phyloP scores from a whole-genome alignment of 345 rosid genomes.

The Corymbia maculata region DNA sequence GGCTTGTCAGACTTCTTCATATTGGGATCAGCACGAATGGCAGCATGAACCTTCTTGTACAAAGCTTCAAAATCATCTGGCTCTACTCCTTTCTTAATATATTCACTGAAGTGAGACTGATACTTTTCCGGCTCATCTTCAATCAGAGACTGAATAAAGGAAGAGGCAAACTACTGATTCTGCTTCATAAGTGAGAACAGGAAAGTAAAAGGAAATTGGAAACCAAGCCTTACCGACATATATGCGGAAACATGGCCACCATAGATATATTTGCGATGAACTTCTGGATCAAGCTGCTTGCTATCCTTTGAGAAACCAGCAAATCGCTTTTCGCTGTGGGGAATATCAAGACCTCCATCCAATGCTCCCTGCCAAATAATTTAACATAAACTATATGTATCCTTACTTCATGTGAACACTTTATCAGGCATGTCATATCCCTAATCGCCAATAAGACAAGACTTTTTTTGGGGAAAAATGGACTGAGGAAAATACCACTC shows the following conservation, averaged over 20 bases:
- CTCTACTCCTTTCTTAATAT: slow-evolving; percentile 46
- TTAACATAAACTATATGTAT: neutral
- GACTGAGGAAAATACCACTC: neutral
- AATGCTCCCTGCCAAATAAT: slow-evolving; percentile 49
- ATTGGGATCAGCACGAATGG: slow-evolving; percentile 62
- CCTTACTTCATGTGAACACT: neutral
- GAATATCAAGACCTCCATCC: slow-evolving; percentile 86
- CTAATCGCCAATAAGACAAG: neutral
- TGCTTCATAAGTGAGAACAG: neutral
- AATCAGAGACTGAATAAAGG: slow-evolving; percentile 24
- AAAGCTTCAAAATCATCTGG: slow-evolving; percentile 47
- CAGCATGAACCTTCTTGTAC: slow-evolving; percentile 73
- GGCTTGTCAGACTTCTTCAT: slow-evolving; percentile 40
- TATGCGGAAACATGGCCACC: slow-evolving; percentile 76
- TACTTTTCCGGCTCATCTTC: slow-evolving; percentile 74
- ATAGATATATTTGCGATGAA: slow-evolving; percentile 65
- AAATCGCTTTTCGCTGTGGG: slow-evolving; percentile 82
- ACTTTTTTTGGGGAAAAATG: neutral
- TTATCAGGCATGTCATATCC: neutral
- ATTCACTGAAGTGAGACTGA: slow-evolving; percentile 59
- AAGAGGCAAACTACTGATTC: neutral
- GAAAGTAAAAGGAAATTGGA: neutral
- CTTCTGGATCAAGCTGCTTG: slow-evolving; percentile 71
- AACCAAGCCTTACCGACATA: slow-evolving; percentile 40
- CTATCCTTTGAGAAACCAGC: slow-evolving; percentile 66